Conservation (phyloP, 192 early-diverging fungal genomes). For the Gigaspora rosea region DNA sequence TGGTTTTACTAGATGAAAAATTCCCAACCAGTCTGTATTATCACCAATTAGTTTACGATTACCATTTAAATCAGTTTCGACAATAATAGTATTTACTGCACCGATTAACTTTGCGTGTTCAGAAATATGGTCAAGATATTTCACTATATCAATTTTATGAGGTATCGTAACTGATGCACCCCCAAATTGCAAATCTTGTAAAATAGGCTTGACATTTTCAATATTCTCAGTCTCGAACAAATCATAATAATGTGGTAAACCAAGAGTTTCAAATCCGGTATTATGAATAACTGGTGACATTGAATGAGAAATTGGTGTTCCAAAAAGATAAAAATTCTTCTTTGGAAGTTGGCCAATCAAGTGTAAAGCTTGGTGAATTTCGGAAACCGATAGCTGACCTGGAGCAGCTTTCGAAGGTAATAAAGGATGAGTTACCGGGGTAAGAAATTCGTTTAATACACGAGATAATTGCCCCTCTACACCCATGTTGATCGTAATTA, state of each 20-base stretch:
- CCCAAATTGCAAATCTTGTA: conserved; percentile 70
- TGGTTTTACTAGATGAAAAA: conserved; percentile 63
- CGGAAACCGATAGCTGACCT: conserved; percentile 82
- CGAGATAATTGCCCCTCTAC: conserved; percentile 85
- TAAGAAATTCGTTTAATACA: conserved; percentile 85
- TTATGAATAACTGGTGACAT: conserved; percentile 93
- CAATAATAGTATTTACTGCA: conserved; percentile 90
- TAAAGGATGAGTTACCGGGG: conserved; percentile 89
- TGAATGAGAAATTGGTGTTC: conserved; percentile 87
- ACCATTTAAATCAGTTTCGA: conserved; percentile 35
- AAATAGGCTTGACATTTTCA: conserved; percentile 53
- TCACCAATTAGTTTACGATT: conserved; percentile 70
- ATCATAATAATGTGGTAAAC: conserved; percentile 81
- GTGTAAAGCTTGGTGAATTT: conserved; percentile 75
- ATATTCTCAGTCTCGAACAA: conserved; percentile 71
- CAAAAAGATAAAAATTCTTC: conserved; percentile 83
- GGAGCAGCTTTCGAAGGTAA: conserved; percentile 85
- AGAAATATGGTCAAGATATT: conserved; percentile 69
- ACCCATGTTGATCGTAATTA: conserved; percentile 97
- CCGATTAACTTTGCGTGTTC: conserved; percentile 84
- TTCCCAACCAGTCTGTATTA: conserved; percentile 97
- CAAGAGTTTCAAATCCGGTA: conserved; percentile 81
- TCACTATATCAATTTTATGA: conserved; percentile 86
- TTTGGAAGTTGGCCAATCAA: conserved; percentile 68
- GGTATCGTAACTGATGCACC: conserved; percentile 97